Conservation (phyloP, 805 yeast genomes). For the Saccharomycopsis oosterbeekiorum region DNA sequence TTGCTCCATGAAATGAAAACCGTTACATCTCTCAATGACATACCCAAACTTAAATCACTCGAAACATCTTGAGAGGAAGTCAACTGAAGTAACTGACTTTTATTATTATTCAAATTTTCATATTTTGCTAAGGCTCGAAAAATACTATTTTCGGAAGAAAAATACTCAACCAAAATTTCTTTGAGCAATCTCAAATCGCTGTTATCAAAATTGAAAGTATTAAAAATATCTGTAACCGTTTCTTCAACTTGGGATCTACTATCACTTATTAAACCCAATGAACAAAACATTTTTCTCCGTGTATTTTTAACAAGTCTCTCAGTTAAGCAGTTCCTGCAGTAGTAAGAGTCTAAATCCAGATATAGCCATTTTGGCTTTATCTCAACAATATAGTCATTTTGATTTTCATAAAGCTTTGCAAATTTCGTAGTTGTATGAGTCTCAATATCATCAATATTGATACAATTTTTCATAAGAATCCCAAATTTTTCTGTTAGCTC, state of each 20-base stretch:
- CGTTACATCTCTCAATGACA: constrained; percentile 52
- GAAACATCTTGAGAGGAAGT: constrained; percentile 26
- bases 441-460: constrained; percentile 27
- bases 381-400: constrained; percentile 31
- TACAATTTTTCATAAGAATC: constrained; percentile 31
- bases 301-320: constrained; percentile 24
- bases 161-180: constrained; percentile 3
- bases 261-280: constrained; percentile 33
- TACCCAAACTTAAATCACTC: constrained; percentile 33
- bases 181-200: background rate
- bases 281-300: constrained; percentile 33
- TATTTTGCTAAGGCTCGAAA: constrained; percentile 24
- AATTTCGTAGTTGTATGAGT: constrained; percentile 27
- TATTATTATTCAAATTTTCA: constrained; percentile 25
- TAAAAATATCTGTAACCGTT: constrained; percentile 25
- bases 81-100: constrained; percentile 25
- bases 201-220: background rate
- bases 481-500: constrained; percentile 28
- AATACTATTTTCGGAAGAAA: constrained; percentile 25
- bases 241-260: constrained; percentile 26
- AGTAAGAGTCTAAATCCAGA: constrained; percentile 34
- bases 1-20: constrained; percentile 25
- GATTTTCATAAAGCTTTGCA: constrained; percentile 26
- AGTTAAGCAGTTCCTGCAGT: constrained; percentile 48
- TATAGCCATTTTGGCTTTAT: constrained; percentile 53